Percentiles rank a stretch among this genome's conserved stretches.
These are phyloP conservation scores for Kuraishia borneana DNA, from an alignment of 805 yeast genomes.

Conservation along the genomic window DNA sequence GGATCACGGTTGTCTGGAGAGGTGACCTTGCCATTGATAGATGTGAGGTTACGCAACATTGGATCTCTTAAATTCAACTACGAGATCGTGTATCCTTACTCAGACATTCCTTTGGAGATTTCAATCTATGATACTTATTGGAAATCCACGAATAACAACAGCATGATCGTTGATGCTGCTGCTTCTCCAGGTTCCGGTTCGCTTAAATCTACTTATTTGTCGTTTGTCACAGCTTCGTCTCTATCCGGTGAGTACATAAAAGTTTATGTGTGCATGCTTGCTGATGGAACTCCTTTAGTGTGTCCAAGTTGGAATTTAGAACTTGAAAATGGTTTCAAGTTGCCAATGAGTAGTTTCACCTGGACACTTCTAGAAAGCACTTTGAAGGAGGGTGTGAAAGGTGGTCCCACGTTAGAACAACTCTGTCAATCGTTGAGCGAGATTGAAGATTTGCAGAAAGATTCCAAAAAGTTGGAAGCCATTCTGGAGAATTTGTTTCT, in stretches of 20 bases:
- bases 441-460: conserved; percentile 6
- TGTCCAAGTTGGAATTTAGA: conserved; percentile 58
- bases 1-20: conserved; percentile 26
- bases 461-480: conserved; percentile 27
- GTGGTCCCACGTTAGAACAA: conserved; percentile 4
- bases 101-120: conserved; percentile 75
- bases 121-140: conserved; percentile 93
- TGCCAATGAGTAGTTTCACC: conserved; percentile 54
- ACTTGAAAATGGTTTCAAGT: conserved; percentile 30
- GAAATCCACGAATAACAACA: conserved; percentile 69
- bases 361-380: conserved; percentile 25
- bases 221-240: conserved; percentile 87
- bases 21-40: conserved; percentile 63
- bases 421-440: conserved; percentile 8
- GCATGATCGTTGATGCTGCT: background rate
- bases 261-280: conserved; percentile 56
- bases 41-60: conserved; percentile 65
- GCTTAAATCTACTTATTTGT: conserved; percentile 24
- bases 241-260: conserved; percentile 71
- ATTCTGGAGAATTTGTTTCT: conserved; percentile 38
- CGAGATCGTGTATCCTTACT: conserved; percentile 82
- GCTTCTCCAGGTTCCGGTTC: conserved; percentile 6
- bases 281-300: conserved; percentile 80
- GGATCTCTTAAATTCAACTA: conserved; percentile 73
- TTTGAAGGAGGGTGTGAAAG: conserved; percentile 15